Evolutionary conservation across 1,284 basidiomycete genomes (phyloP).

Genomic region (Irpex sp.): DNA sequence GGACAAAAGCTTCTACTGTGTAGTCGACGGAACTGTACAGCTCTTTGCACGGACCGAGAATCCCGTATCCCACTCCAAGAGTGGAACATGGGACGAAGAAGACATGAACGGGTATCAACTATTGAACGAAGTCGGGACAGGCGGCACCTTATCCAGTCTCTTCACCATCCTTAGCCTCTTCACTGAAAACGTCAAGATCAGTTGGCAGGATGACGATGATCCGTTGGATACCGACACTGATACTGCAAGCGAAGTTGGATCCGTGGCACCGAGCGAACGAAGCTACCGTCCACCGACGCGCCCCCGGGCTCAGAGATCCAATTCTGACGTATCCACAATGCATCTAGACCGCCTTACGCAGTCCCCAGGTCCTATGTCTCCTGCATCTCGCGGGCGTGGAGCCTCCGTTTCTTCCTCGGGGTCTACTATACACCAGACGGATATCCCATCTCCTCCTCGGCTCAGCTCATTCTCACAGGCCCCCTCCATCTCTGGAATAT

Average conservation of each 20-base stretch:
- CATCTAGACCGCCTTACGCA: slow-evolving; percentile 34
- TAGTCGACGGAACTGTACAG: slow-evolving; percentile 86
- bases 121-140: slow-evolving; percentile 91
- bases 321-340: slow-evolving; percentile 62
- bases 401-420: slow-evolving; percentile 56
- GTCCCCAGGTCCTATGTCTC: slow-evolving; percentile 16
- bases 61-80: slow-evolving; percentile 34
- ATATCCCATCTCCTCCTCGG: slow-evolving; percentile 25
- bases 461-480: slow-evolving; percentile 15
- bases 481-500: slow-evolving; percentile 11
- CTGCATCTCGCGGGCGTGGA: slow-evolving; percentile 32
- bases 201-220: slow-evolving; percentile 69
- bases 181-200: slow-evolving; percentile 94
- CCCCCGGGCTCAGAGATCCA: slow-evolving; percentile 29
- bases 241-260: slow-evolving; percentile 16
- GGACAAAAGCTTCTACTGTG: slow-evolving; percentile 93
- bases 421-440: slow-evolving; percentile 57
- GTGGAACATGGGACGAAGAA: slow-evolving; percentile 71
- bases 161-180: slow-evolving; percentile 95
- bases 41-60: slow-evolving; percentile 73
- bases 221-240: slow-evolving; percentile 21
- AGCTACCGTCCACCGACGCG: slow-evolving; percentile 18
- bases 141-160: slow-evolving; percentile 90
- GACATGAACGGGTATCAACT: slow-evolving; percentile 91
- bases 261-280: slow-evolving; percentile 4